Conservation (phyloP, 805 yeast species). For the Blastobotrys chiropterorum region DNA sequence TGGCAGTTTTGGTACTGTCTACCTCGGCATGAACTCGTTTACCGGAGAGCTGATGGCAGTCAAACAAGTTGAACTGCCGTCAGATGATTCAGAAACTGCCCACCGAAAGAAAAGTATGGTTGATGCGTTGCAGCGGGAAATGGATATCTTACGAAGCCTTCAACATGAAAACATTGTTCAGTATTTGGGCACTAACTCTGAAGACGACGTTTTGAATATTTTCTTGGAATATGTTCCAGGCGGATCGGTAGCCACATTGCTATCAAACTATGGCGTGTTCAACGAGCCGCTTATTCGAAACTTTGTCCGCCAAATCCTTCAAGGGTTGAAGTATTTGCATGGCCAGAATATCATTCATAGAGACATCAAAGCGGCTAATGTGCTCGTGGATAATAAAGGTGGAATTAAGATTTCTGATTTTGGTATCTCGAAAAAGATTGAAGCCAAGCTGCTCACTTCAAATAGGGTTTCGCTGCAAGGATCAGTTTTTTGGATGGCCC, state of each 20-base stretch:
- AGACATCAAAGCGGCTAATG: constrained; percentile 86
- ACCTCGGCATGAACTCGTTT: constrained; percentile 80
- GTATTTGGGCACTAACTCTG: constrained; percentile 82
- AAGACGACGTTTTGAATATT: constrained; percentile 65
- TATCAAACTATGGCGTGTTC: constrained; percentile 68
- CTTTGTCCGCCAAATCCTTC: constrained; percentile 68
- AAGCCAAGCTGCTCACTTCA: constrained; percentile 42
- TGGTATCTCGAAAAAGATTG: constrained; percentile 69
- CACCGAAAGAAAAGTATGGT: constrained; percentile 50
- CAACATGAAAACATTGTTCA: constrained; percentile 91
- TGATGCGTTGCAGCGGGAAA: constrained; percentile 73
- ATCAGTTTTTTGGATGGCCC: constrained; percentile 98
- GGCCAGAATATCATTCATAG: constrained; percentile 73
- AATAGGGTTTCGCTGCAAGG: constrained; percentile 87
- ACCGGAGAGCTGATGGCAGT: constrained; percentile 98
- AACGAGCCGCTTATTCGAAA: constrained; percentile 70
- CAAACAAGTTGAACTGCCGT: constrained; percentile 77
- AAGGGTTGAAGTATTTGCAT: constrained; percentile 70
- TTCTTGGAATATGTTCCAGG: constrained; percentile 73
- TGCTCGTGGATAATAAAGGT: constrained; percentile 72
- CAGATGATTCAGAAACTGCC: constrained; percentile 28
- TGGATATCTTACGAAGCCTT: constrained; percentile 65
- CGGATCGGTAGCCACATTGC: constrained; percentile 65
- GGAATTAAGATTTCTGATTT: constrained; percentile 81
- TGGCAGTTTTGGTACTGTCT: constrained; percentile 93